These are phyloP conservation scores for Populus nigra DNA, from an alignment of 345 rosid species.

Conservation along the genomic window DNA sequence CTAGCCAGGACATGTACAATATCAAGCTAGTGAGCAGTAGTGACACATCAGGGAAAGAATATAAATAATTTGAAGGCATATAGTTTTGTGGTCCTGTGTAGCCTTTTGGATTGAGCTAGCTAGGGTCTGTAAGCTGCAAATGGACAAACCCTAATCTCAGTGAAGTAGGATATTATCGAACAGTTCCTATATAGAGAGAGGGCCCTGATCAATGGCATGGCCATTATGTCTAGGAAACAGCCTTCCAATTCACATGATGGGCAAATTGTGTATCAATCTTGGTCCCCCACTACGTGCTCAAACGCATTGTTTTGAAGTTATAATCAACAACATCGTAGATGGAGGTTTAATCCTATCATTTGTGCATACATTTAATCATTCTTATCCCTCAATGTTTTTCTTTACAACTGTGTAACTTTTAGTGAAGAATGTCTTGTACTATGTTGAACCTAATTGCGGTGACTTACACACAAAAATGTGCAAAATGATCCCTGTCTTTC, in stretches of 20 bases:
- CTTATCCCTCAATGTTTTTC: neutral
- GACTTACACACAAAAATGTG: neutral
- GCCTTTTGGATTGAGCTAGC: neutral
- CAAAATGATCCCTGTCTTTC: neutral
- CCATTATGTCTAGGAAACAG: neutral
- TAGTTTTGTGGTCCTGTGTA: constrained; percentile 4
- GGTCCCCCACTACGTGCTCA: neutral
- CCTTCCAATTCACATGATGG: constrained; percentile 1
- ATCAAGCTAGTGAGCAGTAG: neutral
- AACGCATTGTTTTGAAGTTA: neutral
- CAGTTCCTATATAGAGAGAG: neutral
- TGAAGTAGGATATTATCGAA: constrained; percentile 10
- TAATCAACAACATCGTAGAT: neutral
- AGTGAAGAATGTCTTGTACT: neutral
- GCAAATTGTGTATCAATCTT: neutral
- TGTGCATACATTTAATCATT: neutral
- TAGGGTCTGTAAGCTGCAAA: neutral
- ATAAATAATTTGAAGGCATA: neutral
- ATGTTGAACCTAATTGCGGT: neutral
- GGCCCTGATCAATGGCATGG: neutral
- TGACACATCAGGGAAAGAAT: neutral
- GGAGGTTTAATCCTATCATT: neutral
- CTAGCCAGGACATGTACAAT: neutral
- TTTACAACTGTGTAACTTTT: neutral
- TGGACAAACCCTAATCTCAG: constrained; percentile 7